Evolutionary conservation across 2,329 filamentous ascomycete species (phyloP).

Genomic region (Pseudogymnoascus sp.): DNA sequence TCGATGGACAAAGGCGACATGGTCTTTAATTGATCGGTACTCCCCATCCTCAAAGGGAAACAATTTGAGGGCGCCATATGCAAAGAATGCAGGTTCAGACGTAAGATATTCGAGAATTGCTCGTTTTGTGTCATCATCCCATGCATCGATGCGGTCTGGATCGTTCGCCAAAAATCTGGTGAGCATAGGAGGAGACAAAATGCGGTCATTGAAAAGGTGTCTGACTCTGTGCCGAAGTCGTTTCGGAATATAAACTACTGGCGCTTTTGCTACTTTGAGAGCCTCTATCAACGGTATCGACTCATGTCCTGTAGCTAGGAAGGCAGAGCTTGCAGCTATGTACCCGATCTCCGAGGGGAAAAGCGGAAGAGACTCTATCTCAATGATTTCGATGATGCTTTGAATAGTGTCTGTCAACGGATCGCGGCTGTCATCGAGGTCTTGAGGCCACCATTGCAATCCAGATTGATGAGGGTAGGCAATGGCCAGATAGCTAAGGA

Average conservation of each 20-base stretch:
- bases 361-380: conserved; percentile 17
- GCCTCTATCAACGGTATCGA: conserved; percentile 17
- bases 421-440: neutral
- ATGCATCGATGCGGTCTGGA: neutral
- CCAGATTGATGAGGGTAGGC: conserved; percentile 13
- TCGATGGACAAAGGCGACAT: conserved; percentile 18
- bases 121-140: neutral
- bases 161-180: neutral
- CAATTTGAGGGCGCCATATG: neutral
- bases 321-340: conserved; percentile 13
- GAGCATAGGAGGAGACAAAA: neutral
- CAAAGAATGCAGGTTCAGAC: neutral
- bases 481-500: conserved; percentile 12
- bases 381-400: conserved; percentile 19
- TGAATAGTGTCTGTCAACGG: neutral
- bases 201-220: conserved; percentile 15
- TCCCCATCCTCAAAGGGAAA: neutral
- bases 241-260: conserved; percentile 23
- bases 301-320: conserved; percentile 18
- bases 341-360: conserved; percentile 23
- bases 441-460: neutral
- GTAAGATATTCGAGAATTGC: neutral
- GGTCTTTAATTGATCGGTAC: neutral
- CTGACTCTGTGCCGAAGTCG: conserved; percentile 13
- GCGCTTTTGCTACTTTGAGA: conserved; percentile 22